phyloP scores from a whole-genome alignment of 345 rosid genomes.

The Pugionium dolabratum region DNA sequence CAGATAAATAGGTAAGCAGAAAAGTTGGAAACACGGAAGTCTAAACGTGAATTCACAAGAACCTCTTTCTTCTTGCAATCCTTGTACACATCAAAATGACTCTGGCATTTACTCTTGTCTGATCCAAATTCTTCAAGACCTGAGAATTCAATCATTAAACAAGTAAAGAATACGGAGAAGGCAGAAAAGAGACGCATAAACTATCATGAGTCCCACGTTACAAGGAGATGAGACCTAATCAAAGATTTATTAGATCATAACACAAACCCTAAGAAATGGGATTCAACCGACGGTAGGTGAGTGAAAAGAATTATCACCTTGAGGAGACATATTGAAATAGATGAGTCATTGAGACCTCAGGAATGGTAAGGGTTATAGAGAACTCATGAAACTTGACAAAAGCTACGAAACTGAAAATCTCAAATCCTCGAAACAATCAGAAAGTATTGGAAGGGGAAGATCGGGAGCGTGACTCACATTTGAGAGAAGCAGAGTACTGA shows the following conservation, averaged over 20 bases:
- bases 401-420: neutral
- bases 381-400: neutral
- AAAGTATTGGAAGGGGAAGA: conserved; percentile 3
- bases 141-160: conserved; percentile 36
- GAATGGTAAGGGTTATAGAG: neutral
- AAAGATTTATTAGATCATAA: neutral
- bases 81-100: conserved; percentile 86
- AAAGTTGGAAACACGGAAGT: conserved; percentile 1
- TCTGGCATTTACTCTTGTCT: conserved; percentile 91
- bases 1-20: conserved; percentile 11
- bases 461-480: conserved; percentile 51
- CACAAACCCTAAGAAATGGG: neutral
- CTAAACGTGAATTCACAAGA: neutral
- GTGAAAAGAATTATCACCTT: neutral
- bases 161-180: neutral
- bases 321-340: neutral
- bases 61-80: conserved; percentile 99
- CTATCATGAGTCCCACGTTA: neutral
- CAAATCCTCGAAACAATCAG: conserved; percentile 6
- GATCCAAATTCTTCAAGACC: conserved; percentile 84
- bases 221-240: neutral
- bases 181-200: neutral
- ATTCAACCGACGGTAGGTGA: neutral
- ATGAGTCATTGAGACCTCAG: conserved; percentile 9
- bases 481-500: conserved; percentile 85